Evolutionary conservation across 108 stramenopile genomes (phyloP).

Genomic region (Nannochloropsis oceanica): DNA sequence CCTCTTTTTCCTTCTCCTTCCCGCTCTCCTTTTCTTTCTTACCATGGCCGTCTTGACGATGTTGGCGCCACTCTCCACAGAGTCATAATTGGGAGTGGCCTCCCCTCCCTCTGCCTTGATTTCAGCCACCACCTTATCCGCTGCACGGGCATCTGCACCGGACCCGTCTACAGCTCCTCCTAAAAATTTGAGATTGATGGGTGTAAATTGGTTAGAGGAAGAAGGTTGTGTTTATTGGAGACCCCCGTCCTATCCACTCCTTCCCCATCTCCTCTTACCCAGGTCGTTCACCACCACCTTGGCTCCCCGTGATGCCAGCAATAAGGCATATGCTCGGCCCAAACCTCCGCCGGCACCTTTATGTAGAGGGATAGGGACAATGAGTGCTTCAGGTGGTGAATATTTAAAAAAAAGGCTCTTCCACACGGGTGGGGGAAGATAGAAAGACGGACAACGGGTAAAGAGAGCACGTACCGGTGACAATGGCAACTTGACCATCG

Average conservation of each 20-base stretch:
- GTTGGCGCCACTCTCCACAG: constrained; percentile 7
- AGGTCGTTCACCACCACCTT: constrained; percentile 30
- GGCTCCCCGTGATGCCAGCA: constrained; percentile 18
- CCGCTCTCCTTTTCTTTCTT: background rate
- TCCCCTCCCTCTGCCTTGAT: constrained; percentile 10
- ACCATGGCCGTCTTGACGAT: constrained; percentile 17
- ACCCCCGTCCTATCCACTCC: background rate
- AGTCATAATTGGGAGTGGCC: constrained; percentile 16
- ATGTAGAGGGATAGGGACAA: background rate
- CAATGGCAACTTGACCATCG: constrained; percentile 25
- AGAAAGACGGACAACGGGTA: background rate
- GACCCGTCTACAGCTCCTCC: background rate
- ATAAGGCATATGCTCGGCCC: background rate
- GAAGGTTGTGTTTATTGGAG: too few relatives aligned
- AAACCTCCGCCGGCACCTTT: background rate
- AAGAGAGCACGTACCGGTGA: constrained; percentile 8
- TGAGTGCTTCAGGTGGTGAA: background rate
- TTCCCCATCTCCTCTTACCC: constrained; percentile 1
- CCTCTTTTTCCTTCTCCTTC: background rate
- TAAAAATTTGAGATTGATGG: background rate
- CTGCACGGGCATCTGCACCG: constrained; percentile 2
- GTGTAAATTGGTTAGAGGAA: too few relatives aligned
- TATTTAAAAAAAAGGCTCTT: background rate
- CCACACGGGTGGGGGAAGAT: background rate
- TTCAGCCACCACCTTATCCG: constrained; percentile 11